Conservation (phyloP, 257 asterid species). For the Solanum medicagineum region DNA sequence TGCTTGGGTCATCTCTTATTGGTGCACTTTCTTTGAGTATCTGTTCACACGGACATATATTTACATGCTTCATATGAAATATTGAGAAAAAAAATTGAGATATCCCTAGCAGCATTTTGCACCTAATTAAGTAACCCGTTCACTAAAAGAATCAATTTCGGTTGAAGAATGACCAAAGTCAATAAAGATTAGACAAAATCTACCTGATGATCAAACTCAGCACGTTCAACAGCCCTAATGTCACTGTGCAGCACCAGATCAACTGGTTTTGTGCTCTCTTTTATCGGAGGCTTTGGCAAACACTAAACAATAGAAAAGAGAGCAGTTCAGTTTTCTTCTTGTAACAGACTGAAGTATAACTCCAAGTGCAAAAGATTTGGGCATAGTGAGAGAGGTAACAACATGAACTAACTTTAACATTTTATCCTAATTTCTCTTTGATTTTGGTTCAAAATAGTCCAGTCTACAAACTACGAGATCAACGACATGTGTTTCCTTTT, state of each 20-base stretch:
- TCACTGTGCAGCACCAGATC: slow-evolving; percentile 73
- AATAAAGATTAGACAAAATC: not conserved
- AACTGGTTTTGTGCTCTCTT: slow-evolving; percentile 54
- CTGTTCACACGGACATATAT: not conserved
- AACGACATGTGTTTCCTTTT: not conserved
- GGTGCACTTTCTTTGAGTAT: not conserved
- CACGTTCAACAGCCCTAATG: slow-evolving; percentile 73
- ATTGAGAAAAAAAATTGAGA: not conserved
- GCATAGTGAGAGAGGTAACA: not conserved
- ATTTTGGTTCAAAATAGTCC: not conserved
- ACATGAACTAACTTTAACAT: not conserved
- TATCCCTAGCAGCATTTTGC: not conserved
- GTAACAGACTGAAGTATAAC: not conserved
- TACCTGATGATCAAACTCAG: slow-evolving; percentile 85
- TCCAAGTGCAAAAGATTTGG: not conserved
- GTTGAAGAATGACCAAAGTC: not conserved
- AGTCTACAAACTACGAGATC: not conserved
- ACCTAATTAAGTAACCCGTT: not conserved
- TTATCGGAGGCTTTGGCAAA: slow-evolving; percentile 67
- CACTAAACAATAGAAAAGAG: slow-evolving; percentile 29
- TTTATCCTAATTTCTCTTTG: not conserved
- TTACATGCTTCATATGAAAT: too few relatives aligned
- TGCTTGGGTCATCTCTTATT: not conserved
- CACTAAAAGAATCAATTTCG: not conserved
- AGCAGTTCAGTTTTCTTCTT: not conserved